These are phyloP conservation scores for Aquilaria malaccensis DNA, from an alignment of 345 rosid genomes.

Conservation along the genomic window DNA sequence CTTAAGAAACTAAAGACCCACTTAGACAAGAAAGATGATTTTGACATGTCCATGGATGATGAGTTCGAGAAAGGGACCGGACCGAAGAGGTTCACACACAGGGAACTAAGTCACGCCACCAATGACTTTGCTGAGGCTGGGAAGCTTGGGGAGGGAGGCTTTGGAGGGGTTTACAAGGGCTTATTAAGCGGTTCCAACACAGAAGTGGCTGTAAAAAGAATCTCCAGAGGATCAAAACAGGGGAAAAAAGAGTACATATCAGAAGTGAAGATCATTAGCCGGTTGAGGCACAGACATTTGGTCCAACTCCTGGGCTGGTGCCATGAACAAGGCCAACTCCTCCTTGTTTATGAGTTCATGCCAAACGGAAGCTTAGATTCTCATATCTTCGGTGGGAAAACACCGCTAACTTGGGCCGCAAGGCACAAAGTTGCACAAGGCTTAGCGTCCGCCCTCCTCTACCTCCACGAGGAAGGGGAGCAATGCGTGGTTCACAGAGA, in stretches of 20 bases:
- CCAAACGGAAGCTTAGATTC: constrained; percentile 47
- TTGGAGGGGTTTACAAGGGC: constrained; percentile 51
- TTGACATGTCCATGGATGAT: constrained; percentile 23
- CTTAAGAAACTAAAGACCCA: constrained; percentile 16
- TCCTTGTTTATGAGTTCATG: constrained; percentile 50
- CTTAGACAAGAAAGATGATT: constrained; percentile 1
- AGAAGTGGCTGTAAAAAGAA: constrained; percentile 45
- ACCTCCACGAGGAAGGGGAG: constrained; percentile 57
- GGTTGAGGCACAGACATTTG: constrained; percentile 40
- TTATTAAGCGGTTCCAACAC: constrained; percentile 18
- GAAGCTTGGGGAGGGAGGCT: constrained; percentile 54
- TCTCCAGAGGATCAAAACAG: constrained; percentile 36
- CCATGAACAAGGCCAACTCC: constrained; percentile 35
- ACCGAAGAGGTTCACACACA: constrained; percentile 37
- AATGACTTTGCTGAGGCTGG: constrained; percentile 27
- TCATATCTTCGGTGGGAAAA: constrained; percentile 33
- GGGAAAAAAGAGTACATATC: constrained; percentile 38
- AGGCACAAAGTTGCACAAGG: constrained; percentile 39
- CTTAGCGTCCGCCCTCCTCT: constrained; percentile 35
- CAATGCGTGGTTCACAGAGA: constrained; percentile 50
- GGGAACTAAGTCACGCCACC: constrained; percentile 31
- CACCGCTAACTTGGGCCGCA: constrained; percentile 21
- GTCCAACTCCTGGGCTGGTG: constrained; percentile 58
- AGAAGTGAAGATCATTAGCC: constrained; percentile 49
- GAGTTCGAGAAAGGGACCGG: constrained; percentile 46